phyloP scores from a whole-genome alignment of 345 rosid genomes.

The Sisymbrium irio region DNA sequence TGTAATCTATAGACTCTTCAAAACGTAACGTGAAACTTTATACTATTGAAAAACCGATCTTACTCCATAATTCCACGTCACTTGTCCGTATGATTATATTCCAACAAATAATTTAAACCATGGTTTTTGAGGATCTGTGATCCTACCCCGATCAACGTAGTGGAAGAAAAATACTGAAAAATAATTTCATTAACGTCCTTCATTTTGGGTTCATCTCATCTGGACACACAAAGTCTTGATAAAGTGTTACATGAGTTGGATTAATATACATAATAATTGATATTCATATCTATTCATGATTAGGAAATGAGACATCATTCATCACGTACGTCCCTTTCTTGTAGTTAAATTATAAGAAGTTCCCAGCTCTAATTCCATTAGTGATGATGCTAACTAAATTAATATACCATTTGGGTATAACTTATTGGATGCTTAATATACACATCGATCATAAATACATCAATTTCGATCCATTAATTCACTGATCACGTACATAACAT shows the following conservation, averaged over 20 bases:
- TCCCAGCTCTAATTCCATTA: background rate
- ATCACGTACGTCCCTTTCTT: slow-evolving; percentile 24
- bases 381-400: background rate
- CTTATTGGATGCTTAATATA: background rate
- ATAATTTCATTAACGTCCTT: background rate
- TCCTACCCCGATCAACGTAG: background rate
- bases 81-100: background rate
- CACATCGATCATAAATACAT: background rate
- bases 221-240: slow-evolving; percentile 2
- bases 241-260: background rate
- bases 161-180: background rate
- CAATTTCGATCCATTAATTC: background rate
- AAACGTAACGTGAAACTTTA: background rate
- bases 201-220: slow-evolving; percentile 10
- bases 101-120: background rate
- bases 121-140: background rate
- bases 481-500: background rate
- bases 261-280: background rate
- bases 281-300: background rate
- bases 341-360: background rate
- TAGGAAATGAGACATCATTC: slow-evolving; percentile 7
- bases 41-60: background rate
- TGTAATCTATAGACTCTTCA: background rate
- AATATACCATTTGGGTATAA: slow-evolving; percentile 1
- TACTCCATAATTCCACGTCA: background rate